Evolutionary conservation across 164 flowering plant species (phyloP).

Genomic region (Berberis vulgaris): DNA sequence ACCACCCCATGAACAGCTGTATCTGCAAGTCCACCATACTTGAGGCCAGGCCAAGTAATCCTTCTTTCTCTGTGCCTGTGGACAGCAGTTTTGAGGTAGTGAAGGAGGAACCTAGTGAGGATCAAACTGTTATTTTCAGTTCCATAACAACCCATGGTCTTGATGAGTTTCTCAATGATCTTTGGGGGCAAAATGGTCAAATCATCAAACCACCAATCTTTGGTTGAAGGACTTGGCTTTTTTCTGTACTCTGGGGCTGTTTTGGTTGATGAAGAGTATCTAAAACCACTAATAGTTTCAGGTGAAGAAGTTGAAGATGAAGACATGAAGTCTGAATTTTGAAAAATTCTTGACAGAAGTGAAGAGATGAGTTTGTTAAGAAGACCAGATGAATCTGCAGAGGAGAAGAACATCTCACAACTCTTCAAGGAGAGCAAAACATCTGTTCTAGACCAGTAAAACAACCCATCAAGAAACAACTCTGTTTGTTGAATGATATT

Average conservation of each 20-base stretch:
- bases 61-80: conserved; percentile 9
- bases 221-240: conserved; percentile 11
- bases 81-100: conserved; percentile 48
- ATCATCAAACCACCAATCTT: conserved; percentile 80
- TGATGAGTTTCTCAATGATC: conserved; percentile 38
- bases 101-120: conserved; percentile 60
- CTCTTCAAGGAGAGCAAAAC: conserved; percentile 36
- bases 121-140: conserved; percentile 43
- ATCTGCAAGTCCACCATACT: conserved; percentile 48
- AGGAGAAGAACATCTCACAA: conserved; percentile 35
- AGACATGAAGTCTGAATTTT: conserved; percentile 40
- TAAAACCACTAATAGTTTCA: conserved; percentile 20
- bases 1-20: conserved; percentile 65
- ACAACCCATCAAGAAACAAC: conserved; percentile 49
- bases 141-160: conserved; percentile 36
- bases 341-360: conserved; percentile 48
- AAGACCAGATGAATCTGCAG: conserved; percentile 56
- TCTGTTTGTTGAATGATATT: conserved; percentile 56
- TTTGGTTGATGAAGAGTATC: conserved; percentile 26
- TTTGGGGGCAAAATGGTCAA: conserved; percentile 44
- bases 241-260: conserved; percentile 7
- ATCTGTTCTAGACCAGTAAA: conserved; percentile 65
- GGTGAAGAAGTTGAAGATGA: conserved; percentile 63
- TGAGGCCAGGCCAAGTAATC: conserved; percentile 6
- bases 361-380: conserved; percentile 44